Base-by-base conservation (phyloP, 495 filamentous ascomycete genomes). In the Barbatosphaeria neglecta region DNA sequence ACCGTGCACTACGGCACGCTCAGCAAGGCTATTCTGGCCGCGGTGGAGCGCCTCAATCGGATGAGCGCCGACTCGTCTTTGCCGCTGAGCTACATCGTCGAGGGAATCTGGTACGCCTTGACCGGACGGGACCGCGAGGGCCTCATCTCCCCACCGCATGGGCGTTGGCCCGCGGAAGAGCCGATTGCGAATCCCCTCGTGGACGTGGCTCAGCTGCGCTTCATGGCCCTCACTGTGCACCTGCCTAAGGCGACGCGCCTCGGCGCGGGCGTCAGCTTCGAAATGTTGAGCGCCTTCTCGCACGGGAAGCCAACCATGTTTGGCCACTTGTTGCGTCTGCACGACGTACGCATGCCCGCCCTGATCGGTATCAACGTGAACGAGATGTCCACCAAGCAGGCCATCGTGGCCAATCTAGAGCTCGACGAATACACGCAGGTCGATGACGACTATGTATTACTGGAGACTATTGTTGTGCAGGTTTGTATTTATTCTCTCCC, bases 1-100 rank as follows among this genome's bases (percentile, higher is more conserved):
- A 83, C 80, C 8, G 68, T 82, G 20, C 72, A 83, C 58, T 83
- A 83, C 55, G 78, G 80, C 18, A 69, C 47, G 20, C 57, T 82
- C 17, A 74, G 71, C 57, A 80, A 82, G 57, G 54, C 57, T 4
- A 65, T 83, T 15, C 50, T 74, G 1, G 50, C 47, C 17, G 50
- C 48, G 1, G 49, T 74, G 19, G 56, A 60, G 50, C 28, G 46
- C 1, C 59, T 57, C 45, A 33, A 44, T 0, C 45, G n/a, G n/a
- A n/a, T n/a, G n/a, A n/a, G n/a, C n/a, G n/a, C n/a, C n/a, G n/a
- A n/a, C n/a, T n/a, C n/a, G n/a, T n/a, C n/a, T n/a, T n/a, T n/a
- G n/a, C n/a, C n/a, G n/a, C 47, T 56, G 27, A 19, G 44, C 4
- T 49, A 60, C 22, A 55, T 64, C 13, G 20, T 65, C 15, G 57